These are phyloP conservation scores for Melampsora americana DNA, from an alignment of 1,284 basidiomycete genomes.

Conservation along the genomic window DNA sequence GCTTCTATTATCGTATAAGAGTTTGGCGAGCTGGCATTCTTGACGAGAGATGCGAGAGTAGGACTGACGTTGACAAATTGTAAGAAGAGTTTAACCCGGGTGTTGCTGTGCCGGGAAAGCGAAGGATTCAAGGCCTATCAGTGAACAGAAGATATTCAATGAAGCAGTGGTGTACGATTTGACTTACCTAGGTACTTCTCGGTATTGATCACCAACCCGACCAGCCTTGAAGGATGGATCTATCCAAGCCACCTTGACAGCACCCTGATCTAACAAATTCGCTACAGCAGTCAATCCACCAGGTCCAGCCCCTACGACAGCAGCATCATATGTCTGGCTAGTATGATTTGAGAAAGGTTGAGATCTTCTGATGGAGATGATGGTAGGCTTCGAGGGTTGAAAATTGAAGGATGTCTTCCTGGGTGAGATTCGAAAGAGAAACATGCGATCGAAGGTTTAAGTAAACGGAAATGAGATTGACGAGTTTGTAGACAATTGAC, in stretches of 20 bases:
- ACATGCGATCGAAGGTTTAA: no score
- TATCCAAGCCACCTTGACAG: slow-evolving; percentile 18
- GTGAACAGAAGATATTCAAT: no score
- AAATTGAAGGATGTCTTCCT: no score
- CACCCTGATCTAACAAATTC: slow-evolving; percentile 19
- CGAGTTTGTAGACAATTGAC: no score
- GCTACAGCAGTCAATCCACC: slow-evolving; percentile 21
- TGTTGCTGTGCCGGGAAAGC: slow-evolving; percentile 5
- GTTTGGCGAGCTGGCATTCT: not conserved
- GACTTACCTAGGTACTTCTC: slow-evolving; percentile 17
- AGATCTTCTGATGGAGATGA: no score
- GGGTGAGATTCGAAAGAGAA: no score
- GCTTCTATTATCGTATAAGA: slow-evolving; percentile 1
- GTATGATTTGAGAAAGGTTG: no score
- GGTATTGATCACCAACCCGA: slow-evolving; percentile 9
- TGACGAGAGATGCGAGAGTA: slow-evolving; percentile 3
- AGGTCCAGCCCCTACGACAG: slow-evolving; percentile 9
- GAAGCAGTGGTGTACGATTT: no score
- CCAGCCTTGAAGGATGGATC: slow-evolving; percentile 13
- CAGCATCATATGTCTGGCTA: no score
- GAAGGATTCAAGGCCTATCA: no score
- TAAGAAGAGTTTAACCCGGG: slow-evolving; percentile 17
- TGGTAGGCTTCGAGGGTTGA: no score
- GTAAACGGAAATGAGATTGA: no score
- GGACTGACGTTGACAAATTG: slow-evolving; percentile 21